Evolutionary conservation across 345 rosid species (phyloP), one percentile per base, ranked within the genome.

Genomic region (Euclidium syriacum): DNA sequence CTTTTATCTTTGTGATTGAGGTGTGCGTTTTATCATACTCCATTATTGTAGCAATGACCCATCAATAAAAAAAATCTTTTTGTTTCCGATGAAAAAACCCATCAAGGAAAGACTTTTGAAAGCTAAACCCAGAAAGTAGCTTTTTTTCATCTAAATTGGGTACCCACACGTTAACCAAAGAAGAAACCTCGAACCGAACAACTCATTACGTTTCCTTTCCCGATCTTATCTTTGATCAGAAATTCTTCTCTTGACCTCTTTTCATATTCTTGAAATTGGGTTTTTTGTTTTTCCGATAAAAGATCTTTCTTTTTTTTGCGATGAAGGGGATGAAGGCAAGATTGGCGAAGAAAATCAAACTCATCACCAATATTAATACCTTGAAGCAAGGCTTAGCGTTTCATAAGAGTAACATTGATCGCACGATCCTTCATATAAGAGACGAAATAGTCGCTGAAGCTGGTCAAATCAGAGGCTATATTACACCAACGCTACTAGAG

Each of bases 281-380:
- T 4, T 46, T 26, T 22, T 12, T n/a, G n/a, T 27, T 7, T 10
- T 5, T 10, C 40, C 15, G 12, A 19, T 0, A 18, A 48, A 67
- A 51, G 38, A 32, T 68, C 38, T 27, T 39, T 11, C 4, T 26
- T 67, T 56, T 44, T 8, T 0, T 16, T 52, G 63, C 26, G 38
- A 71, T 87, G 95, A 85, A 80, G 44, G 79, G 81, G 68, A 73
- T 81, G 80, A 86, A 78, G 64, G 96, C 79, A 46, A 81, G 81
- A 63, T 47, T 91, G 51, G 59, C 85, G 11, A 88, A 78, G 81
- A 91, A 79, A 41, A 65, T 88, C 41, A 83, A 73, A 10, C 52
- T 82, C 53, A 58, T 81, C 66, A 80, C 87, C 27, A 55, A 79
- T 56, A 65, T 58, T 0, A 10, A 46, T 6, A 16, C 79, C 16